phyloP scores from a whole-genome alignment of 116 monocot species.

The Cymodocea nodosa region DNA sequence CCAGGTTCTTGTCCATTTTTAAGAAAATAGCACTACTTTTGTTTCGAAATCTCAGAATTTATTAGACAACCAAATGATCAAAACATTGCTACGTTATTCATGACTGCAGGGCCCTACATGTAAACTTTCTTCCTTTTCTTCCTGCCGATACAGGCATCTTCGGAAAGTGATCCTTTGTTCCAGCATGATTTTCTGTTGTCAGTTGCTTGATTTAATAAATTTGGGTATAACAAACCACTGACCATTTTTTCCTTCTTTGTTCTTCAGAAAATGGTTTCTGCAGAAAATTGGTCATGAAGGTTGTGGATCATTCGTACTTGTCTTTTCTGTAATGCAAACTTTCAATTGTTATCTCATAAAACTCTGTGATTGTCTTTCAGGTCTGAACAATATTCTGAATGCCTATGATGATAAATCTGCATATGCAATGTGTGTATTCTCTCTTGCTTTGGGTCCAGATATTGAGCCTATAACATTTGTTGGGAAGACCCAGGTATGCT shows the following conservation, averaged over 20 bases:
- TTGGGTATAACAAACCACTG: no score
- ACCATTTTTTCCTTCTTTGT: background rate
- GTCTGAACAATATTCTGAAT: constrained; percentile 73
- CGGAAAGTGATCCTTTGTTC: background rate
- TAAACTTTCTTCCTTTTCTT: constrained; percentile 24
- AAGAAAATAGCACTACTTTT: background rate
- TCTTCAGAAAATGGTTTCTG: constrained; percentile 90
- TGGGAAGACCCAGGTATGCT: constrained; percentile 70
- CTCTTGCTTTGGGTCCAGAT: constrained; percentile 79
- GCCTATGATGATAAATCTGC: constrained; percentile 98
- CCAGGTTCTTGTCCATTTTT: constrained; percentile 41
- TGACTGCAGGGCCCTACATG: constrained; percentile 89
- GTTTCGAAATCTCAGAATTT: no score
- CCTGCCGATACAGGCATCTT: background rate
- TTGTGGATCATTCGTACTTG: constrained; percentile 8
- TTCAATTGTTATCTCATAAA: background rate
- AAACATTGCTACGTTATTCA: background rate
- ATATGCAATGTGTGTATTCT: constrained; percentile 95
- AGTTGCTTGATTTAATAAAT: no score
- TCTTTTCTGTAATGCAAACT: background rate
- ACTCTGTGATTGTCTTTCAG: constrained; percentile 16
- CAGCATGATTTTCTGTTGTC: no score
- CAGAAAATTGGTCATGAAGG: constrained; percentile 98
- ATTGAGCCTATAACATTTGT: constrained; percentile 69
- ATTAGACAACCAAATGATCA: no score